These are phyloP conservation scores for Crepidotus variabilis DNA, from an alignment of 768 basidiomycete genomes.

Conservation along the genomic window DNA sequence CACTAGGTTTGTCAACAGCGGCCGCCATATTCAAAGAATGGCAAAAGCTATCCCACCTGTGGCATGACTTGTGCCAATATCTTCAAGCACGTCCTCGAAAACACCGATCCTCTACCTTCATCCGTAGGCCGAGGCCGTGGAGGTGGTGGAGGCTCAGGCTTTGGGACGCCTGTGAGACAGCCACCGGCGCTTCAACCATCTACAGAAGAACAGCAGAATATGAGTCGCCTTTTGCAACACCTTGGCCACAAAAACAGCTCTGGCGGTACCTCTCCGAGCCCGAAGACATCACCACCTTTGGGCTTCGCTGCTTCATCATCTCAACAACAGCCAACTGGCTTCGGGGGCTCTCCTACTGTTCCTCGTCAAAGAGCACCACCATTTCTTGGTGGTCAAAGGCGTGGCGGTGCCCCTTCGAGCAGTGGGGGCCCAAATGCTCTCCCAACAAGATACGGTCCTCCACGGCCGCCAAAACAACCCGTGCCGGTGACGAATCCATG, in stretches of 20 bases:
- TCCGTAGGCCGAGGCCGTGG: background rate
- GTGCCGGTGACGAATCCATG: conserved; percentile 7
- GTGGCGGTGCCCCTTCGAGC: too few species aligned
- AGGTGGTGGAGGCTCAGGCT: background rate
- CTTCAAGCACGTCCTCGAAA: conserved; percentile 3
- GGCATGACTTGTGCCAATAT: conserved; percentile 20
- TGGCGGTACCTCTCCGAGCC: too few species aligned
- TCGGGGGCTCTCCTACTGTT: too few species aligned
- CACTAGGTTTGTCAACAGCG: conserved; percentile 19
- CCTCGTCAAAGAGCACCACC: too few species aligned
- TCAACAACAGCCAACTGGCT: too few species aligned
- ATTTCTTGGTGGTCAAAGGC: too few species aligned
- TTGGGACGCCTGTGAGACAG: background rate
- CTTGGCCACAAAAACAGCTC: background rate
- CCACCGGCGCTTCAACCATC: background rate
- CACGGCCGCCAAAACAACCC: background rate
- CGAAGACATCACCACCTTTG: too few species aligned
- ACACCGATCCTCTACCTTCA: background rate
- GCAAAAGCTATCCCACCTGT: conserved; percentile 21
- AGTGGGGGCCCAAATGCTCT: too few species aligned
- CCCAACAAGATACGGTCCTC: background rate
- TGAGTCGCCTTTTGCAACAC: background rate
- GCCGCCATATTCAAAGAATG: conserved; percentile 16
- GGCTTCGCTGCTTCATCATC: too few species aligned
- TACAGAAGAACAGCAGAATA: background rate